Conservation (phyloP, 2,329 filamentous ascomycete genomes). For the Phialemoniopsis sp. region DNA sequence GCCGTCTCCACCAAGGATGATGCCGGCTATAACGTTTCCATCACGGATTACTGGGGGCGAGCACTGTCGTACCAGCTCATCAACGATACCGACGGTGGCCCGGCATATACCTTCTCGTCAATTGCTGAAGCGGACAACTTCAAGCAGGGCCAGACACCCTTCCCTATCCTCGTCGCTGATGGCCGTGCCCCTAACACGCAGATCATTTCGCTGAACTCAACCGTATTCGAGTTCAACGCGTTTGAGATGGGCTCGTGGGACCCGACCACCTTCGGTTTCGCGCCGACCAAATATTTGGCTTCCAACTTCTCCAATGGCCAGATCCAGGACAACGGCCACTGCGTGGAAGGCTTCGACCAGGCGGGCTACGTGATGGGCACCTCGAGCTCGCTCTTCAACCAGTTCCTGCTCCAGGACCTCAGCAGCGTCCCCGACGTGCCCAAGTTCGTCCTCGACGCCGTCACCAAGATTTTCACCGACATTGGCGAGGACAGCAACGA, state of each 20-base stretch:
- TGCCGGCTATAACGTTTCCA: conserved; percentile 62
- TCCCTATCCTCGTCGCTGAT: conserved; percentile 47
- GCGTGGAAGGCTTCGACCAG: conserved; percentile 79
- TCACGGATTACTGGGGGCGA: conserved; percentile 89
- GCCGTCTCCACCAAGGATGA: conserved; percentile 58
- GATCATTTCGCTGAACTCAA: conserved; percentile 48
- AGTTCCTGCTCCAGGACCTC: conserved; percentile 64
- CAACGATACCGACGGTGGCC: conserved; percentile 69
- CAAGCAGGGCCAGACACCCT: conserved; percentile 33
- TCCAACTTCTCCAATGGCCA: conserved; percentile 51
- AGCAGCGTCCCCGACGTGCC: conserved; percentile 34
- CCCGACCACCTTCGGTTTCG: conserved; percentile 54
- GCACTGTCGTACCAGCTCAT: conserved; percentile 84
- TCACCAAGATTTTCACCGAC: conserved; percentile 45
- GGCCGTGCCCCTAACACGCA: conserved; percentile 37
- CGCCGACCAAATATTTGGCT: conserved; percentile 54
- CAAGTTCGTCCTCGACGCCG: conserved; percentile 42
- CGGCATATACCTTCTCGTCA: conserved; percentile 77
- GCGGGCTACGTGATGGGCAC: conserved; percentile 83
- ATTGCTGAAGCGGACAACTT: conserved; percentile 40
- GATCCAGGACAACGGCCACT: conserved; percentile 50
- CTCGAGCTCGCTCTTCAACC: conserved; percentile 80
- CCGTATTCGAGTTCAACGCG: conserved; percentile 61
- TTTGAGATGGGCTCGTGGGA: conserved; percentile 66
- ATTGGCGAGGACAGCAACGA: conserved; percentile 50